Evolutionary conservation across 305 asterid species (phyloP), one percentile per base, ranked within the genome.

Genomic region (Rubia peregrina): DNA sequence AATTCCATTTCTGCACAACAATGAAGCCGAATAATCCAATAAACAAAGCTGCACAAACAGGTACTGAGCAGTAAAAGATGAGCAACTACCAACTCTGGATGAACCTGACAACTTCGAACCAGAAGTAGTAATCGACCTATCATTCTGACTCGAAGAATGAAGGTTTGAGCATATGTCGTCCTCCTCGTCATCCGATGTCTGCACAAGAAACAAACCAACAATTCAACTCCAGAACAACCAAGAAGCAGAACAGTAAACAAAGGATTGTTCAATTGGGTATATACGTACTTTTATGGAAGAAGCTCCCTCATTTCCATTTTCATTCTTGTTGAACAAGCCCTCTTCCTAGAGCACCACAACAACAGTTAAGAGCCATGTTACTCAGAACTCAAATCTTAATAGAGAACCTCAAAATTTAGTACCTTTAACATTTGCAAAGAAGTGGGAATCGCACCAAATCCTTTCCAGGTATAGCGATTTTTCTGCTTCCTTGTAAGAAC

Each of bases 401-500:
- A 33, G 26, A 10, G 16, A 71, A 63, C 7, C 26, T 26, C 36
- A 3, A 26, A 2, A n/a, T 2, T 7, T 19, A 56, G 26, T 9
- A 90, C 98, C 80, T 86, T 93, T 14, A 93, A 87, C 51, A 80
- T 82, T 78, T 88, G 85, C 81, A 93, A 76, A 59, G 96, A 85
- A 71, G 78, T 72, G 0, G 98, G 97, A 75, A 90, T 88, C 17
- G 94, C 97, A 51, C 68, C 84, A 55, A 88, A 93, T n/a, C 98
- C 98, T 73, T 89, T 93, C 98, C 98, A 93, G 17, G 90, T 84
- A 49, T 93, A 93, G 67, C 87, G 83, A 67, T 93, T 93, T 75
- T 93, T 93, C 11, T 92, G 96, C 85, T 88, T 93, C 76, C 97
- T 79, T 6, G 85, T 78, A 70, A 93, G 96, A 73, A 90, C 86